Evolutionary conservation across 805 yeast species (phyloP).

Genomic region (Metschnikowia lochheadii): DNA sequence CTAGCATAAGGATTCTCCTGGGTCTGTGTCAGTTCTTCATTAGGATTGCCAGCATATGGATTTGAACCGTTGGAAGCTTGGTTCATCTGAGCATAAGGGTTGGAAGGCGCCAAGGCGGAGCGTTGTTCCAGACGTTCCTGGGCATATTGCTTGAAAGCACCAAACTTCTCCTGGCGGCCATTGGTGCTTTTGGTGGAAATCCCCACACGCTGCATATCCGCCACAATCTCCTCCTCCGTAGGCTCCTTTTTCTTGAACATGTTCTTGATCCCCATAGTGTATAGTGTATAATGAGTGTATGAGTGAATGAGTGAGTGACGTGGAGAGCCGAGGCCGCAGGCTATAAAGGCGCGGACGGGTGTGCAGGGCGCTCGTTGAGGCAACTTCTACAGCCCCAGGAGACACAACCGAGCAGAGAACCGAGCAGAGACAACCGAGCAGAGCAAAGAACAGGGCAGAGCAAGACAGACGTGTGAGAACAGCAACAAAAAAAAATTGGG

Average conservation of each 20-base stretch:
- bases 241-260: slow-evolving; percentile 49
- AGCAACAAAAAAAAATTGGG: too few species aligned
- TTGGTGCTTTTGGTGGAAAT: slow-evolving; percentile 35
- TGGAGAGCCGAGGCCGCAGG: background rate
- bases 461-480: too few species aligned
- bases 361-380: background rate
- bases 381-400: too few species aligned
- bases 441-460: too few species aligned
- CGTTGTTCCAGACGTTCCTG: slow-evolving; percentile 34
- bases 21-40: too few species aligned
- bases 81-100: slow-evolving; percentile 37
- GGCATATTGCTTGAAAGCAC: slow-evolving; percentile 49
- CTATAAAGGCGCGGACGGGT: background rate
- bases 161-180: slow-evolving; percentile 45
- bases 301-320: background rate
- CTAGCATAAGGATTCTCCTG: background rate
- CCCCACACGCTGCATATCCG: slow-evolving; percentile 38
- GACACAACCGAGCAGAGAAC: too few species aligned
- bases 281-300: too few species aligned
- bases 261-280: slow-evolving; percentile 41
- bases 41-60: background rate
- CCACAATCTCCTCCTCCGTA: slow-evolving; percentile 43
- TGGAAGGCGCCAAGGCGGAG: slow-evolving; percentile 39
- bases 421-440: too few species aligned
- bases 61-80: slow-evolving; percentile 6